phyloP scores from a whole-genome alignment of 2,329 filamentous ascomycete genomes.

The Colletotrichum tropicicola region DNA sequence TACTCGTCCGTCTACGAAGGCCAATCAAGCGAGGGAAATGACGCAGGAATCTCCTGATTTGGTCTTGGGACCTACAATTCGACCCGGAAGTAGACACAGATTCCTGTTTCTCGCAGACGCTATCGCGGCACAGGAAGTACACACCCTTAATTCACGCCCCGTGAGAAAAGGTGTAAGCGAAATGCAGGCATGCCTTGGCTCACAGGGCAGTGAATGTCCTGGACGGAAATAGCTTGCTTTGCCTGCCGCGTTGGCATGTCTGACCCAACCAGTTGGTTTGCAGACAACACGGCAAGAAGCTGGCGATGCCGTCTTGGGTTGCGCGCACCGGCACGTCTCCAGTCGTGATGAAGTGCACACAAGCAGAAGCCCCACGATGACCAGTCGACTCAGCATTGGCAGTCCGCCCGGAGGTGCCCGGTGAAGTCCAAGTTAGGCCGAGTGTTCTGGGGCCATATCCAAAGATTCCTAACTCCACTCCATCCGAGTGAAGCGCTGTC shows the following conservation, averaged over 20 bases:
- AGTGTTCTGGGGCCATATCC: no score
- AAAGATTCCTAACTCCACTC: no score
- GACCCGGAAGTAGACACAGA: neutral
- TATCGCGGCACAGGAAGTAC: neutral
- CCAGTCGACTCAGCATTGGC: no score
- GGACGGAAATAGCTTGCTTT: neutral
- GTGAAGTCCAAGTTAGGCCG: no score
- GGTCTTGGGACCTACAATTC: neutral
- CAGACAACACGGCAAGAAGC: neutral
- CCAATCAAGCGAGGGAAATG: slow-evolving; percentile 20
- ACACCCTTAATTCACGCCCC: neutral
- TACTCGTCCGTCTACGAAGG: neutral
- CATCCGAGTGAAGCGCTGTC: no score
- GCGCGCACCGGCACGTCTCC: neutral
- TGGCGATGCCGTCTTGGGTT: neutral
- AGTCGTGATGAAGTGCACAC: no score
- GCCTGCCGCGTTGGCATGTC: neutral
- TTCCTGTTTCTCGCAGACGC: neutral
- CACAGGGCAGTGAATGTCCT: no score
- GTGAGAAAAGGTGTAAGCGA: neutral
- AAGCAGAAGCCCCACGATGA: no score
- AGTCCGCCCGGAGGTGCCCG: no score
- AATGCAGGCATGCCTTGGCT: neutral
- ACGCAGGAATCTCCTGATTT: slow-evolving; percentile 23
- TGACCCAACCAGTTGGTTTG: neutral